Evolutionary conservation across 2,329 filamentous ascomycete genomes (phyloP), one percentile per base, ranked within the genome.

Genomic region (Byssochlamys sp.): DNA sequence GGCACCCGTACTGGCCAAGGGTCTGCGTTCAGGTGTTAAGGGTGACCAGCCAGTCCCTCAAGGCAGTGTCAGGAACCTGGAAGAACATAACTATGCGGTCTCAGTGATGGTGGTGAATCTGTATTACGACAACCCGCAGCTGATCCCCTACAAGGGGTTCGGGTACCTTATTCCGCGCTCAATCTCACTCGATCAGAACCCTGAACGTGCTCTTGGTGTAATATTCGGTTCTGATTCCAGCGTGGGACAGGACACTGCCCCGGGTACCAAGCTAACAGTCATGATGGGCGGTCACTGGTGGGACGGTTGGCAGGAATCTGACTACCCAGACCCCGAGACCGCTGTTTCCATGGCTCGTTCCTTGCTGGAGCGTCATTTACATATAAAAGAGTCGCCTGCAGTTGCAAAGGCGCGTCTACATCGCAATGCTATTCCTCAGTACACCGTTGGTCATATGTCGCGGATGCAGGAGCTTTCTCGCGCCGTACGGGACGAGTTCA

Each of bases 231-330:
- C 86, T 2, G 85, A 90, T 61, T 81, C 82, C 19, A 75, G 78
- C n/a, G 67, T 73, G 53, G 81, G 80, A 19, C 79, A 82, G 64
- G 83, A 87, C 68, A 78, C 74, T 3, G 78, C 72, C 1, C 68
- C 71, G 0, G 90, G 89, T 26, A 95, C 90, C 12, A 96, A 95
- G 71, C 74, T 97, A 55, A 96, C 92, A 14, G 89, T 97, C 65
- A 95, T 99, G 85, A 78, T 99, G 57, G 94, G 94, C 59, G 94
- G 94, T 1, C 91, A 96, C 74, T 90, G 89, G 82, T 97, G 90
- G 90, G 81, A 90, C 69, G 81, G 77, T 58, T 84, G 81, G 77
- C 67, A 65, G 62, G 52, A 67, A 53, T 66, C 72, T 1, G 75
- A 77, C 45, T 83, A 83, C 58, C 91, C 90, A 0, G 76, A 81